These are phyloP conservation scores for Plasmopara muralis DNA, from an alignment of 352 stramenopile genomes.

Conservation along the genomic window DNA sequence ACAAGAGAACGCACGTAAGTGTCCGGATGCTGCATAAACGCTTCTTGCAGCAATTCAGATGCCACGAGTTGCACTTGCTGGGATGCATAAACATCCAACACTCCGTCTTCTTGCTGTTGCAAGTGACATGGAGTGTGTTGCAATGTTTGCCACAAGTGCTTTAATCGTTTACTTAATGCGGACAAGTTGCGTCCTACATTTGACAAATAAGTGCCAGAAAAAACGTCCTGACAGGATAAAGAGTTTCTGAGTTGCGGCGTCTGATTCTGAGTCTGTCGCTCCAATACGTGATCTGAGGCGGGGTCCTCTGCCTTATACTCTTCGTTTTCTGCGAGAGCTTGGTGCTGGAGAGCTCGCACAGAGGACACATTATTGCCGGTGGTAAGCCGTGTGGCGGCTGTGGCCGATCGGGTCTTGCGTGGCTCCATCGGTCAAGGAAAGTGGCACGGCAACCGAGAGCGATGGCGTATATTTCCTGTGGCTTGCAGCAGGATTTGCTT, in stretches of 20 bases:
- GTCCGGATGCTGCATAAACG: conserved; percentile 41
- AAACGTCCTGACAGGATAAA: conserved; percentile 3
- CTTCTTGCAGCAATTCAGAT: conserved; percentile 50
- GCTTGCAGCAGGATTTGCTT: too few relatives aligned
- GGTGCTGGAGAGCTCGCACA: not conserved
- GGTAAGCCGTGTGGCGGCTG: not conserved
- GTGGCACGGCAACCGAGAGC: not conserved
- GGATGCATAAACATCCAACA: conserved; percentile 14
- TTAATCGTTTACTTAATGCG: conserved; percentile 41
- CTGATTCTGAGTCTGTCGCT: conserved; percentile 10
- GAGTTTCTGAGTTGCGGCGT: conserved; percentile 3
- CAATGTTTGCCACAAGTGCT: conserved; percentile 43
- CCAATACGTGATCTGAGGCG: conserved; percentile 8
- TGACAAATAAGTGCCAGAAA: conserved; percentile 18
- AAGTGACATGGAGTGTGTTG: conserved; percentile 35
- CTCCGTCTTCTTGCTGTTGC: conserved; percentile 34
- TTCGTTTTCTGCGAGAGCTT: conserved; percentile 6
- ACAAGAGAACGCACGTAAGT: conserved; percentile 49
- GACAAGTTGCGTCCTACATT: conserved; percentile 15
- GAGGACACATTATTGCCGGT: not conserved
- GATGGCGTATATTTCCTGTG: conserved; percentile 4
- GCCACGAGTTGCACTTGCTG: conserved; percentile 39
- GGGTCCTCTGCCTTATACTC: conserved; percentile 23
- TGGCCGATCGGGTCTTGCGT: conserved; percentile 13
- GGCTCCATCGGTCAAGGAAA: conserved; percentile 12